Conservation (phyloP, 306 rosid species). For the Coriaria nepalensis region DNA sequence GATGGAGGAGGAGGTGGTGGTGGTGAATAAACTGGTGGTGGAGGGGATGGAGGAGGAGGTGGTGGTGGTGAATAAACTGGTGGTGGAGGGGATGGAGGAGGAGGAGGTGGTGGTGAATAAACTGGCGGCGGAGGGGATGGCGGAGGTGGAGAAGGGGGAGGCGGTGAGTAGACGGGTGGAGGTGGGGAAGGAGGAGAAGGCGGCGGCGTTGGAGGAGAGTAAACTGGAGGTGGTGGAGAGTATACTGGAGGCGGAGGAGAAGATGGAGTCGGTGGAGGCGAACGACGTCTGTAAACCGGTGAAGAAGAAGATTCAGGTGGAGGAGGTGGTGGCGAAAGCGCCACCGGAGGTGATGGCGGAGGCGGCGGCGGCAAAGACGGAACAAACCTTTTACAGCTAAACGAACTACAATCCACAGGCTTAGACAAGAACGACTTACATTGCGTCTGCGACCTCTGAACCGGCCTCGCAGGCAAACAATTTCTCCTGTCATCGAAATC, state of each 20-base stretch:
- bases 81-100: conserved; percentile 11
- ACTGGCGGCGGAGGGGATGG: conserved; percentile 15
- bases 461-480: conserved; percentile 58
- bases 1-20: conserved; percentile 7
- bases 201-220: conserved; percentile 16
- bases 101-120: background rate
- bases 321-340: conserved; percentile 5
- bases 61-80: background rate
- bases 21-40: too few species aligned
- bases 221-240: conserved; percentile 16
- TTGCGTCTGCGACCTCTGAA: conserved; percentile 45
- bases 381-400: conserved; percentile 38
- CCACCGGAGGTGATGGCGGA: conserved; percentile 17
- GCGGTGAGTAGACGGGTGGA: conserved; percentile 12
- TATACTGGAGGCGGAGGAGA: conserved; percentile 6
- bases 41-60: background rate
- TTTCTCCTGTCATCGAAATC: conserved; percentile 50
- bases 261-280: background rate
- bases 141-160: conserved; percentile 18
- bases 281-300: background rate
- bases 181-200: conserved; percentile 15
- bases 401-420: conserved; percentile 64
- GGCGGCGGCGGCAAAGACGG: conserved; percentile 17
- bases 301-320: background rate
- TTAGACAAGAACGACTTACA: conserved; percentile 78